Evolutionary conservation across 306 rosid species (phyloP), one percentile per base, ranked within the genome.

Genomic region (Adenanthera pavonina): DNA sequence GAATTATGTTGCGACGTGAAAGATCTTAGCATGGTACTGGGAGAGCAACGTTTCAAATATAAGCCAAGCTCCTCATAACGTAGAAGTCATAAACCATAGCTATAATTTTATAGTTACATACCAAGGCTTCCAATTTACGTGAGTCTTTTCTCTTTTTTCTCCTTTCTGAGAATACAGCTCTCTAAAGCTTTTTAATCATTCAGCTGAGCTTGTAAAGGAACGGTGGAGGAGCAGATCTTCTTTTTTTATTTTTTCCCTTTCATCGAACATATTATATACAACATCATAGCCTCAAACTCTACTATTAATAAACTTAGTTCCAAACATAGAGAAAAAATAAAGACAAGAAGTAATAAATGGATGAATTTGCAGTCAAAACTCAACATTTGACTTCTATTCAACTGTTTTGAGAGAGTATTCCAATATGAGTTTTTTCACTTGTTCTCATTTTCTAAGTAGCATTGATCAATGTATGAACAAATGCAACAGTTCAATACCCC

Each of bases 11-110:
- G 4, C 13, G n/a, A n/a, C 1, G 30, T 4, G 16, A 47, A 59
- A 53, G 83, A 57, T 80, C 67, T 52, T 43, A 14, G 72, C 12
- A 53, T 17, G 61, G 35, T 51, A 82, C 30, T 33, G 11, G 20
- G 0, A 25, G 67, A 41, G 17, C 73, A 8, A 48, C 51, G 60
- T 64, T 54, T 64, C 0, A 13, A 43, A 60, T 4, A 53, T 52
- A 53, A 12, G 65, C 76, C 72, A 17, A n/a, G 64, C 66, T 54
- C 57, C 83, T 54, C 74, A 41, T 62, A 53, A 60, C 14, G 43
- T 40, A 40, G 68, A 61, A 51, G 41, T 72, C 3, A 0, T 15
- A 43, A 81, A 14, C 15, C 69, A 72, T 54, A 57, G 53, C 80
- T 54, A 66, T 41, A 54, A 73, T 25, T 52, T 38, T 10, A 49